phyloP scores from a whole-genome alignment of 2,329 filamentous ascomycete genomes.

The Myrmaecium sp. region DNA sequence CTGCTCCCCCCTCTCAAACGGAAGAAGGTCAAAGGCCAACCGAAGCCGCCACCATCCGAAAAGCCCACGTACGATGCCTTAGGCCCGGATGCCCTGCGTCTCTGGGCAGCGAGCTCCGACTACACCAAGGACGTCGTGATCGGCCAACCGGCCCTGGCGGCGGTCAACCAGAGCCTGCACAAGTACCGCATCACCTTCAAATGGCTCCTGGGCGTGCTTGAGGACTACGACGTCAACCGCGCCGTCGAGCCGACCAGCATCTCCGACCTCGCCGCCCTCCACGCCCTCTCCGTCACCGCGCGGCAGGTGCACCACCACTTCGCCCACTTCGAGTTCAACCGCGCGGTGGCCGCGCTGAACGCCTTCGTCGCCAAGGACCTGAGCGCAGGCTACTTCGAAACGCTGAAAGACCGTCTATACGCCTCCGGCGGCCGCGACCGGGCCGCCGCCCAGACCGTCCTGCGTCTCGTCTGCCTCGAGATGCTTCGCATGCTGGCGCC shows the following conservation, averaged over 20 bases:
- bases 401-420: conserved; percentile 81
- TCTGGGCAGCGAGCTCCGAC: conserved; percentile 86
- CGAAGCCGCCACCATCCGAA: conserved; percentile 7
- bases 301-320: conserved; percentile 47
- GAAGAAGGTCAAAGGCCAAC: conserved; percentile 33
- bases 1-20: conserved; percentile 53
- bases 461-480: conserved; percentile 48
- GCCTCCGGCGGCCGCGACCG: conserved; percentile 55
- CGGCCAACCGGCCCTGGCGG: conserved; percentile 57
- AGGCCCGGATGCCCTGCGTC: conserved; percentile 69
- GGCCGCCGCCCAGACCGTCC: conserved; percentile 36
- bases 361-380: conserved; percentile 69
- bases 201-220: conserved; percentile 60
- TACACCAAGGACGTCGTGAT: conserved; percentile 80
- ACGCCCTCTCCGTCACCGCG: conserved; percentile 54
- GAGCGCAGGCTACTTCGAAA: conserved; percentile 87
- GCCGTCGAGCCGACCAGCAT: conserved; percentile 9
- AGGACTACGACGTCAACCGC: conserved; percentile 21
- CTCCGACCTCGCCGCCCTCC: conserved; percentile 49
- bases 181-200: conserved; percentile 85
- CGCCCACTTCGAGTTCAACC: conserved; percentile 64
- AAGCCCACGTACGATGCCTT: conserved; percentile 46
- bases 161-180: conserved; percentile 58
- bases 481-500: conserved; percentile 66
- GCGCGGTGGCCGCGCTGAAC: conserved; percentile 55